phyloP scores from a whole-genome alignment of 1,284 basidiomycete species.

The Irpex rosettiformis region DNA sequence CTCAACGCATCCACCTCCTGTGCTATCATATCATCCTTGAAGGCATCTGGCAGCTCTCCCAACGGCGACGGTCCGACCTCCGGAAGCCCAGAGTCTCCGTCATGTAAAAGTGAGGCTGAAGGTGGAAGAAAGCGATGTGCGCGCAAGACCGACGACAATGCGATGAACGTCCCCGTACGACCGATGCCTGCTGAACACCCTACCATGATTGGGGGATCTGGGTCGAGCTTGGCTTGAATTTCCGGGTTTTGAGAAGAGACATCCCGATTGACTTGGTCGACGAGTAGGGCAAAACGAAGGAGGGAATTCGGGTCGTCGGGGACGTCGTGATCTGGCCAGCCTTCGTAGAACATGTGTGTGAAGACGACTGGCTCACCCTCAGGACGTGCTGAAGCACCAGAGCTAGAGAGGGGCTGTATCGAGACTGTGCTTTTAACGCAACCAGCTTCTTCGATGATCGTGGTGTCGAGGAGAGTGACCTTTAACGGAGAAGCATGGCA shows the following conservation, averaged over 20 bases:
- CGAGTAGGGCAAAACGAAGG: conserved; percentile 58
- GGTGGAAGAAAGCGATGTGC: conserved; percentile 46
- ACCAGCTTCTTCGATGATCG: conserved; percentile 47
- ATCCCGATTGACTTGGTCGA: conserved; percentile 57
- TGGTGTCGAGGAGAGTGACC: conserved; percentile 48
- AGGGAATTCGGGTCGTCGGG: conserved; percentile 52
- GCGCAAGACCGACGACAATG: conserved; percentile 70
- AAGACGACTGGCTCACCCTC: conserved; percentile 38
- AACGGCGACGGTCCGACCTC: conserved; percentile 46
- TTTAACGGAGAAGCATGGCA: conserved; percentile 40
- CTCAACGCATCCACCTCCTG: conserved; percentile 73
- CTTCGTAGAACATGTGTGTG: conserved; percentile 67
- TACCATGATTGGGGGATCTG: conserved; percentile 75
- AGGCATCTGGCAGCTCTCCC: conserved; percentile 46
- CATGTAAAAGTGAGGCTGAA: conserved; percentile 22
- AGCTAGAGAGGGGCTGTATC: conserved; percentile 21
- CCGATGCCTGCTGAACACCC: conserved; percentile 90
- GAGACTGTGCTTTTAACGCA: conserved; percentile 58
- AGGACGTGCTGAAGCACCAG: conserved; percentile 22
- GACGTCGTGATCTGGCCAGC: conserved; percentile 84
- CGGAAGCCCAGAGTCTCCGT: conserved; percentile 18
- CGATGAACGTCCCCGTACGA: conserved; percentile 86
- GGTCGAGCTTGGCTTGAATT: conserved; percentile 28
- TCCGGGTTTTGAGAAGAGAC: conserved; percentile 30
- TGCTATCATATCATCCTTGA: conserved; percentile 60